Conservation (phyloP, 140 eudicot species). For the Bidens hawaiensis region DNA sequence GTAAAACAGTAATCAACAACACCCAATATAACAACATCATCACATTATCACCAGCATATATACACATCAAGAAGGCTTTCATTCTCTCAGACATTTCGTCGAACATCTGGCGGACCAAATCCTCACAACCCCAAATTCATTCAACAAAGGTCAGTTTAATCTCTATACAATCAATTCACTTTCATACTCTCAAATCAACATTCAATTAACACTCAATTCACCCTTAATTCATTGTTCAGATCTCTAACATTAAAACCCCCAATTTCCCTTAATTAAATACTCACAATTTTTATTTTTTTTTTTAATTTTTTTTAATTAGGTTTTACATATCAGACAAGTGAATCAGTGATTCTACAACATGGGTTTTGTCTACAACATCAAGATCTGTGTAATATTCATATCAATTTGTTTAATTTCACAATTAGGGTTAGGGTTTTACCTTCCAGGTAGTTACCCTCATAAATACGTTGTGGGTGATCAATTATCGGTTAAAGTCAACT, state of each 20-base stretch:
- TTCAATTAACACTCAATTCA: background rate
- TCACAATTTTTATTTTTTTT: conserved; percentile 1
- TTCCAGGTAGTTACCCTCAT: conserved; percentile 73
- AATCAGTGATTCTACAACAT: conserved; percentile 11
- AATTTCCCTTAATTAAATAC: background rate
- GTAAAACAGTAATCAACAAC: conserved; percentile 1
- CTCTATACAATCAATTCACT: conserved; percentile 10
- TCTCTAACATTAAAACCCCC: background rate
- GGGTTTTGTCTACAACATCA: conserved; percentile 33
- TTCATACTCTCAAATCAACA: too few species aligned
- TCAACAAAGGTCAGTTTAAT: conserved; percentile 23
- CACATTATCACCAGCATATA: background rate
- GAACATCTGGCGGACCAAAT: conserved; percentile 8
- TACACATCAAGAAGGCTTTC: background rate
- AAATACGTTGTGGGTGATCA: conserved; percentile 52
- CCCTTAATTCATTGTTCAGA: background rate
- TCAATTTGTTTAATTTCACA: conserved; percentile 29
- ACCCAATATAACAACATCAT: background rate
- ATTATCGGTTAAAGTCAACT: conserved; percentile 59
- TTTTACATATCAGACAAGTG: conserved; percentile 29
- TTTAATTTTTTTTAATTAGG: conserved; percentile 9
- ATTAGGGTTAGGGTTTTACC: conserved; percentile 48
- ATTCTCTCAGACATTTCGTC: conserved; percentile 1
- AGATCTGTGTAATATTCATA: conserved; percentile 40
- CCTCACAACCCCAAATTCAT: conserved; percentile 2